Conservation (phyloP, 1,139 yeast species). For the Yamadazyma songkhlaensis region DNA sequence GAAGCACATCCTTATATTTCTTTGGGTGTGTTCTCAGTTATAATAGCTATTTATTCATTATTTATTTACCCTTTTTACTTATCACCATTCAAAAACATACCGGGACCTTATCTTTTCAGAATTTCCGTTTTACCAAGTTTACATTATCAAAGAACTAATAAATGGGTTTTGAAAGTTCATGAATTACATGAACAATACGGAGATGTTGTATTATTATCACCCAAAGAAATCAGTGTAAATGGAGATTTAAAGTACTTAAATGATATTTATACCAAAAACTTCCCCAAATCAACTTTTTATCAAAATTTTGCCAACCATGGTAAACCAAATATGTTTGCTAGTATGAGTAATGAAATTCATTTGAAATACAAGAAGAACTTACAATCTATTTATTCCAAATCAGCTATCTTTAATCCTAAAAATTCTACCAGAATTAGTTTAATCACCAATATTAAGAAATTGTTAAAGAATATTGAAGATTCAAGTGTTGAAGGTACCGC, state of each 20-base stretch:
- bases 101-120: conserved; percentile 61
- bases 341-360: conserved; percentile 49
- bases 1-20: conserved; percentile 8
- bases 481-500: conserved; percentile 31
- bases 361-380: conserved; percentile 47
- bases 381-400: conserved; percentile 49
- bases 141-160: conserved; percentile 50
- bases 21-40: background rate
- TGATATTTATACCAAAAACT: conserved; percentile 56
- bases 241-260: conserved; percentile 48
- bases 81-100: conserved; percentile 52
- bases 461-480: conserved; percentile 24
- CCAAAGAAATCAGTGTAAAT: conserved; percentile 59
- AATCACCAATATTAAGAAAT: conserved; percentile 22
- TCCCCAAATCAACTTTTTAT: conserved; percentile 61
- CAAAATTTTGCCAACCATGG: conserved; percentile 62
- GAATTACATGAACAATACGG: conserved; percentile 57
- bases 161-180: conserved; percentile 51
- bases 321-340: conserved; percentile 56
- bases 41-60: conserved; percentile 23
- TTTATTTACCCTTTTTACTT: conserved; percentile 44
- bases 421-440: conserved; percentile 27
- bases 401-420: conserved; percentile 31
- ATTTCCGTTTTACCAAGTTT: conserved; percentile 44
- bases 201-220: conserved; percentile 56